phyloP scores from a whole-genome alignment of 2,329 filamentous ascomycete species.

The Diplodia intermedia region DNA sequence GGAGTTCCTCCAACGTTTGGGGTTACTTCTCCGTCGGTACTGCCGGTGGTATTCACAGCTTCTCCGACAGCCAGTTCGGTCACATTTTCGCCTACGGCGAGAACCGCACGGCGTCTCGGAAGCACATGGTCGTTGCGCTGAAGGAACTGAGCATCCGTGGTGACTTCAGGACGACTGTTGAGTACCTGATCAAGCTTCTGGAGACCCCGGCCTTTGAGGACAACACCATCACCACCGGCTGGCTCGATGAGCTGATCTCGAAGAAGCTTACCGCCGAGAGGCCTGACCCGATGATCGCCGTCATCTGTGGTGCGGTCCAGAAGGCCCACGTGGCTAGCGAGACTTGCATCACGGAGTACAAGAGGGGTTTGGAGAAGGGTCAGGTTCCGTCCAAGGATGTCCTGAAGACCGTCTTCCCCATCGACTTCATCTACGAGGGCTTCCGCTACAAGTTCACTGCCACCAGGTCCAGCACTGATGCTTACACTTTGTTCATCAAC shows the following conservation, averaged over 20 bases:
- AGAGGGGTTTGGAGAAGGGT: constrained; percentile 88
- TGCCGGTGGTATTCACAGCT: constrained; percentile 96
- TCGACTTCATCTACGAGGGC: constrained; percentile 99
- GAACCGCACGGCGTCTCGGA: constrained; percentile 92
- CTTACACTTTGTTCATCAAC: constrained; percentile 98
- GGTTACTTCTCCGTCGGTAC: constrained; percentile 99
- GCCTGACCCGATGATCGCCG: constrained; percentile 90
- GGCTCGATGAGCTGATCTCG: constrained; percentile 97
- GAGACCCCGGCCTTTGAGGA: constrained; percentile 98
- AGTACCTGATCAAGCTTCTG: constrained; percentile 98
- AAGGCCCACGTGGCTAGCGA: constrained; percentile 97
- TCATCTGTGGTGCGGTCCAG: constrained; percentile 92
- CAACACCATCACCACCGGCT: constrained; percentile 98
- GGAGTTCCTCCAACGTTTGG: constrained; percentile 98
- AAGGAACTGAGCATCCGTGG: constrained; percentile 99
- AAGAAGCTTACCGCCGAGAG: constrained; percentile 97
- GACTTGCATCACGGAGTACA: constrained; percentile 84
- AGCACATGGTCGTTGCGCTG: constrained; percentile 98
- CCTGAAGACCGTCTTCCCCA: constrained; percentile 94
- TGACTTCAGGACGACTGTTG: constrained; percentile 97
- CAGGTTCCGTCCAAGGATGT: constrained; percentile 97
- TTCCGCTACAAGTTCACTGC: constrained; percentile 97
- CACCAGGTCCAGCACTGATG: constrained; percentile 88
- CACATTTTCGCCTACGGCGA: constrained; percentile 99
- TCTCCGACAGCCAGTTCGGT: constrained; percentile 98